A percentile compares a stretch with the other conserved stretches of the same genome.
Conservation (phyloP, 202 grass and related monocot species). For the Carex sylvatica region DNA sequence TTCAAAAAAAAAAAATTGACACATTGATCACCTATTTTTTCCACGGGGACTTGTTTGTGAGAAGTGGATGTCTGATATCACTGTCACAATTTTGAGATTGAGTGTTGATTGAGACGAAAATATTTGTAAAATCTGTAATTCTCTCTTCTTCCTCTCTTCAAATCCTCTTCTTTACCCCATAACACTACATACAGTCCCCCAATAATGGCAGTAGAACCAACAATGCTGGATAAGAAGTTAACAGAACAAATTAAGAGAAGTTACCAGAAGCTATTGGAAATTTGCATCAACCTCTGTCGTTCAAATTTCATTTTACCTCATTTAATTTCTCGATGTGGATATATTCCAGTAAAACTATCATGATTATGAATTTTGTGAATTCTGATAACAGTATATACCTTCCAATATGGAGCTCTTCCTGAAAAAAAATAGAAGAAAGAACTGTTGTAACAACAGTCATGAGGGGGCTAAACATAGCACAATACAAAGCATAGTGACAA, state of each 20-base stretch:
- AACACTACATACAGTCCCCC: conserved; percentile 54
- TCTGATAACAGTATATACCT: conserved; percentile 25
- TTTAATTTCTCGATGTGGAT: neutral
- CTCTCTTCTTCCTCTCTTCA: neutral
- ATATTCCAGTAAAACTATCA: neutral
- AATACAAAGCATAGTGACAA: too few relatives aligned
- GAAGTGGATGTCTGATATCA: conserved; percentile 38
- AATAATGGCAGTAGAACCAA: conserved; percentile 57
- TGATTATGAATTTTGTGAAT: neutral
- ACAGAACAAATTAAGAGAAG: neutral
- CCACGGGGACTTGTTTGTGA: conserved; percentile 6
- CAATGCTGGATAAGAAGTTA: conserved; percentile 32
- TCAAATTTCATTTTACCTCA: too few relatives aligned
- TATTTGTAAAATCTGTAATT: conserved; percentile 15
- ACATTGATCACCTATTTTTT: neutral
- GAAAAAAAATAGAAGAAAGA: conserved; percentile 34
- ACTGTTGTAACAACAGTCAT: conserved; percentile 49
- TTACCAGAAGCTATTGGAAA: neutral
- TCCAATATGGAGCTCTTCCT: conserved; percentile 58
- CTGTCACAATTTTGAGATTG: neutral
- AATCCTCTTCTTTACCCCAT: conserved; percentile 74
- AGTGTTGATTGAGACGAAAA: conserved; percentile 4
- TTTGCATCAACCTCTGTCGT: too few relatives aligned
- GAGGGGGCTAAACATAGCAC: conserved; percentile 70
- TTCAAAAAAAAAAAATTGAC: neutral